A percentile compares a stretch with the other conserved stretches of the same genome.
Evolutionary conservation across 345 rosid genomes (phyloP).

Genomic region (Streptanthus diversifolius): DNA sequence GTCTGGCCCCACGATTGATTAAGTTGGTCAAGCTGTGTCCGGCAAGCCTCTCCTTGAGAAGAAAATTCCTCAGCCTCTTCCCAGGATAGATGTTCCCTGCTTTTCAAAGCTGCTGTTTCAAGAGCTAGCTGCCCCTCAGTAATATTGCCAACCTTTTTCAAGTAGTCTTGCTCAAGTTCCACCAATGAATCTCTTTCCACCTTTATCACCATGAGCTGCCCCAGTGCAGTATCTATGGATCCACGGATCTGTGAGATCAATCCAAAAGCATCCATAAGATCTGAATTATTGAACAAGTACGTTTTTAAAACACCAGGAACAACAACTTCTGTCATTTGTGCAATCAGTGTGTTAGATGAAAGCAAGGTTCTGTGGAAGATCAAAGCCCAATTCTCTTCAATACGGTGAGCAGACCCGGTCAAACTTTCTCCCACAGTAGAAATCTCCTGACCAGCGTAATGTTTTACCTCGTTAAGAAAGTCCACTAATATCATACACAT

Average conservation of each 20-base stretch:
- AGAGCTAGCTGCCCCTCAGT: slow-evolving; percentile 82
- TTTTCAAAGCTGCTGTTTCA: slow-evolving; percentile 75
- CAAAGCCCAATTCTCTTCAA: slow-evolving; percentile 58
- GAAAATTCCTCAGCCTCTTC: slow-evolving; percentile 97
- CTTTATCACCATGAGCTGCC: slow-evolving; percentile 74
- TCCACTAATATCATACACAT: slow-evolving; percentile 59
- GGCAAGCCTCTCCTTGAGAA: slow-evolving; percentile 94
- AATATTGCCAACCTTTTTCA: slow-evolving; percentile 74
- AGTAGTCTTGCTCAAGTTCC: slow-evolving; percentile 80
- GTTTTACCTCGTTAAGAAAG: slow-evolving; percentile 53
- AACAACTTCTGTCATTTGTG: slow-evolving; percentile 64
- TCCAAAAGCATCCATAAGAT: slow-evolving; percentile 80
- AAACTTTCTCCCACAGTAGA: slow-evolving; percentile 29
- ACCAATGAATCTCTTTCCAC: slow-evolving; percentile 66
- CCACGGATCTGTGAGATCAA: slow-evolving; percentile 73
- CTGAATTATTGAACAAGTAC: slow-evolving; percentile 64
- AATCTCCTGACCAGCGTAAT: slow-evolving; percentile 42
- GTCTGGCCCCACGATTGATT: slow-evolving; percentile 82
- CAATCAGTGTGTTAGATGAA: slow-evolving; percentile 54
- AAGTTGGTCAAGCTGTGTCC: slow-evolving; percentile 77
- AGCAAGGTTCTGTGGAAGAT: slow-evolving; percentile 53
- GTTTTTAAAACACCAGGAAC: slow-evolving; percentile 62
- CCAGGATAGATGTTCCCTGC: slow-evolving; percentile 92
- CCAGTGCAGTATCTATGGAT: slow-evolving; percentile 69
- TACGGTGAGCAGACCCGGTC: slow-evolving; percentile 31